Evolutionary conservation across 2,329 filamentous ascomycete species (phyloP).

Genomic region (Capronia epimyces): DNA sequence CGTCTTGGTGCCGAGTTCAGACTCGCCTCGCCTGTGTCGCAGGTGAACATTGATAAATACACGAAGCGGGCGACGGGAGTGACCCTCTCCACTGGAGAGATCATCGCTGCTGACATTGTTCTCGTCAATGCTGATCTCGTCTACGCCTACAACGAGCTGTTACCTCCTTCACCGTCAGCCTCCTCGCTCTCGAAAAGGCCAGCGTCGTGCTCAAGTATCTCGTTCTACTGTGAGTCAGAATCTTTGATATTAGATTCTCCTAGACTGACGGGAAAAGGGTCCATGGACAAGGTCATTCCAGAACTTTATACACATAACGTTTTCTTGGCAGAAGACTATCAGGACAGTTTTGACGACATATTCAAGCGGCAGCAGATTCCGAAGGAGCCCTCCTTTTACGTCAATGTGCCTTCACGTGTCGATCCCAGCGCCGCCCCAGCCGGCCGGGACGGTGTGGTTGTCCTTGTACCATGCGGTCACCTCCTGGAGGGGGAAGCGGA

Average conservation of each 20-base stretch:
- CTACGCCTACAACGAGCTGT: conserved; percentile 66
- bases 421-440: conserved; percentile 62
- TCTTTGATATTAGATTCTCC: not conserved
- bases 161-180: conserved; percentile 49
- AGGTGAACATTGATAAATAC: conserved; percentile 51
- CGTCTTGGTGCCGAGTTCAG: conserved; percentile 58
- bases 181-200: conserved; percentile 34
- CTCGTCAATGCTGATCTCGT: conserved; percentile 69
- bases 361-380: conserved; percentile 66
- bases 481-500: conserved; percentile 41
- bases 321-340: conserved; percentile 68
- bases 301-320: conserved; percentile 68
- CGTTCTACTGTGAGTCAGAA: conserved; percentile 59
- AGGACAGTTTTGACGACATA: conserved; percentile 68
- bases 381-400: conserved; percentile 65
- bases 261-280: conserved; percentile 39
- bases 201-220: conserved; percentile 64
- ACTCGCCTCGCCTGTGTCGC: conserved; percentile 53
- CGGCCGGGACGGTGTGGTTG: conserved; percentile 61
- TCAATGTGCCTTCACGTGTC: conserved; percentile 67
- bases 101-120: conserved; percentile 59
- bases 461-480: conserved; percentile 68
- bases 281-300: conserved; percentile 54
- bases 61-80: conserved; percentile 55
- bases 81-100: conserved; percentile 52